Conservation (phyloP, 805 yeast genomes). For the Maudiozyma serrabonitensis region DNA sequence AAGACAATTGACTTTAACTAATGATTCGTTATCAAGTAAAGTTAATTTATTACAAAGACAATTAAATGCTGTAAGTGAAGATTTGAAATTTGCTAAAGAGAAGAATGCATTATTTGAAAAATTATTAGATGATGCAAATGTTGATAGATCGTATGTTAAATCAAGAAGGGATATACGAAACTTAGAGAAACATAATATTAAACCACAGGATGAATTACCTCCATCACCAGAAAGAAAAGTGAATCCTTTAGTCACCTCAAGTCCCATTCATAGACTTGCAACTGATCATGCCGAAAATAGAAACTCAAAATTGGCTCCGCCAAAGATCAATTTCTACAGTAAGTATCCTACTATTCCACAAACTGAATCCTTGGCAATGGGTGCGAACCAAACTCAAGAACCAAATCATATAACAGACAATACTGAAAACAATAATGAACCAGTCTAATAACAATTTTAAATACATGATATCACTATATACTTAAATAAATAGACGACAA, state of each 20-base stretch:
- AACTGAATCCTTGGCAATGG: slow-evolving; percentile 20
- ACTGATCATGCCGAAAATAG: background rate
- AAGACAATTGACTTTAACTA: background rate
- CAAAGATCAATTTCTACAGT: slow-evolving; percentile 13
- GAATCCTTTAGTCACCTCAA: slow-evolving; percentile 27
- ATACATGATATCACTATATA: no score
- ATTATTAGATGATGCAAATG: slow-evolving; percentile 26
- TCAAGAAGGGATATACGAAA: slow-evolving; percentile 28
- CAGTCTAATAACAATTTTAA: no score
- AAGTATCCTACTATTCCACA: slow-evolving; percentile 27
- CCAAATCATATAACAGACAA: background rate
- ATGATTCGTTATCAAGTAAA: slow-evolving; percentile 2
- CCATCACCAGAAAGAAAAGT: slow-evolving; percentile 18
- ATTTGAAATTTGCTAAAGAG: slow-evolving; percentile 24
- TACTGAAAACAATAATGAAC: no score
- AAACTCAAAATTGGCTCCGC: slow-evolving; percentile 3
- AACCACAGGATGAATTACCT: slow-evolving; percentile 25
- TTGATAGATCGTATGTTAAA: slow-evolving; percentile 25
- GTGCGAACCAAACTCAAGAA: background rate
- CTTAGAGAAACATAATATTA: slow-evolving; percentile 22
- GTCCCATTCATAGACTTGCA: slow-evolving; percentile 19
- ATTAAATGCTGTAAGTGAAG: slow-evolving; percentile 10
- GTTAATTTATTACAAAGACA: slow-evolving; percentile 8
- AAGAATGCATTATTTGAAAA: slow-evolving; percentile 23
- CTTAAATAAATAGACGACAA: no score